phyloP scores from a whole-genome alignment of 495 filamentous ascomycete species.

The Articulospora tetracladia region DNA sequence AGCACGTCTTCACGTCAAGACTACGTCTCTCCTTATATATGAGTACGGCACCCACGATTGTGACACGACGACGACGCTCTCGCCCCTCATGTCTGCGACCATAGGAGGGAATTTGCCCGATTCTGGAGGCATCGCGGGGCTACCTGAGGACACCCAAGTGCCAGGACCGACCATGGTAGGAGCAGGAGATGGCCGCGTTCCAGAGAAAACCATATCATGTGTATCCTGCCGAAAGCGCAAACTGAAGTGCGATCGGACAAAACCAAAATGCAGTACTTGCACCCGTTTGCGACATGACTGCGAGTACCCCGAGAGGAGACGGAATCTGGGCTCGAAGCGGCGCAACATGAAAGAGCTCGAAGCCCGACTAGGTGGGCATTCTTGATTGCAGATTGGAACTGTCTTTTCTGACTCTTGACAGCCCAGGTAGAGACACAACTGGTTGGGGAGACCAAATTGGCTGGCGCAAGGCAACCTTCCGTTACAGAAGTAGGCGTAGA shows the following conservation, averaged over 20 bases:
- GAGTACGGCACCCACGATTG: too few species aligned
- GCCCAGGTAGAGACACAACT: slow-evolving; percentile 24
- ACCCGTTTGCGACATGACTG: slow-evolving; percentile 83
- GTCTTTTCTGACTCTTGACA: slow-evolving; percentile 1
- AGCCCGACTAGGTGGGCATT: slow-evolving; percentile 71
- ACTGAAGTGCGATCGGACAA: slow-evolving; percentile 70
- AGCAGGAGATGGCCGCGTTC: slow-evolving; percentile 6
- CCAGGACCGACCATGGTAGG: neutral
- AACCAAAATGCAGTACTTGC: slow-evolving; percentile 90
- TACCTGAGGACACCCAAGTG: neutral
- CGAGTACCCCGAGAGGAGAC: slow-evolving; percentile 89
- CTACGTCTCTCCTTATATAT: too few species aligned
- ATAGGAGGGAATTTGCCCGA: neutral
- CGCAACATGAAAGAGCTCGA: slow-evolving; percentile 97
- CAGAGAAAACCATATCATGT: slow-evolving; percentile 82
- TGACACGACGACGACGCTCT: neutral
- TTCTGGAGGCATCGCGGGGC: neutral
- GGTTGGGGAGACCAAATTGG: slow-evolving; percentile 11
- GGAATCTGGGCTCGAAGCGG: slow-evolving; percentile 94
- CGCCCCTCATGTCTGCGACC: neutral
- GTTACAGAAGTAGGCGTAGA: neutral
- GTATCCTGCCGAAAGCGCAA: slow-evolving; percentile 92
- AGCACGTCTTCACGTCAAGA: too few species aligned
- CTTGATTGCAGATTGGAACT: slow-evolving; percentile 21
- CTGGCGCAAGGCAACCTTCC: slow-evolving; percentile 4